Base-by-base conservation (phyloP, 106 monocot genomes). In the Dioscorea alata region DNA sequence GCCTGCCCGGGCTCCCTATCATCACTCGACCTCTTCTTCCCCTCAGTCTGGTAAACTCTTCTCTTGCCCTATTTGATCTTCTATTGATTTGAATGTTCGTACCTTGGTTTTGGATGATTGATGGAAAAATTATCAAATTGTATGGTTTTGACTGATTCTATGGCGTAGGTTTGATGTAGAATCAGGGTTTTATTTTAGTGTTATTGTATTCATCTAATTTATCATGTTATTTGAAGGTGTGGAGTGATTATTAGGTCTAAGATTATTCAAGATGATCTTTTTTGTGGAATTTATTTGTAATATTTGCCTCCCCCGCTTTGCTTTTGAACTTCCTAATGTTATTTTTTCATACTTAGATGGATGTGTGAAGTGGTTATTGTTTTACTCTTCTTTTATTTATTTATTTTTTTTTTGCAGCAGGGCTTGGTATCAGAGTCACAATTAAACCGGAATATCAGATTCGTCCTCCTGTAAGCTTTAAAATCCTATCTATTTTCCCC, bases 361-460 rank as follows among this genome's bases (percentile, higher is more conserved):
- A 54, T 16, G 54, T 54, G 54, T 13, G 54, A 54, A 19, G 13
- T 18, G 15, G 54, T 6, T 54, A 23, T 23, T 18, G 48, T 52
- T 76, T 60, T 48, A 34, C 33, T 48, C 50, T 75, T 10, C 32
- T 18, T 33, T 52, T 14, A 19, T 59, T 65, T 25, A 4, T 59
- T 57, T 24, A 49, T 2, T 61, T 0, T 48, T 65, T 33, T 66
- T 79, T 62, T 82, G 65, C 78, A 85, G 83, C 82, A 59, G 87
- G 71, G 71, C 61, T 87, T 17, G 94, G 94, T 61, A 87, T 94
- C 56, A 80, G 71, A 75, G 90, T 94, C 68, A 56, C 56, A 56
- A 73, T 87, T 61, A 94, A 90, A 74, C 90, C 94, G 60, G 90
- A 87, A 76, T 94, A 85, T 62, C 75, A 64, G 33, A 81, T 94